Conservation (phyloP, 768 basidiomycete species). For the Leucosporidium scottii region DNA sequence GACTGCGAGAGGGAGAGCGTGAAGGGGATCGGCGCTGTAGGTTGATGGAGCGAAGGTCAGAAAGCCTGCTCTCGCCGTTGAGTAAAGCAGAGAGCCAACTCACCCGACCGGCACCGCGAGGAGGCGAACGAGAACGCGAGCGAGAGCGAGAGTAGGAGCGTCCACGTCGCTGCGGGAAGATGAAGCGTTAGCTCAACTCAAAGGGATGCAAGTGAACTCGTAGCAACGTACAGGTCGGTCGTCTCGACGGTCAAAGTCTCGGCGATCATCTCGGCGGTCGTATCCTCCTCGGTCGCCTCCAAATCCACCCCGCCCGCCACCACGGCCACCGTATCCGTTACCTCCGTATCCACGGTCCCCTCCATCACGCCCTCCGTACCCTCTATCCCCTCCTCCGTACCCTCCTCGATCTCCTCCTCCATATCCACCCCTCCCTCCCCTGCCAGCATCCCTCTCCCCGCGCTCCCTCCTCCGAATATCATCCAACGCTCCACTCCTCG, state of each 20-base stretch:
- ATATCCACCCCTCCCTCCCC: conserved; percentile 46
- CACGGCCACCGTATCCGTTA: conserved; percentile 1
- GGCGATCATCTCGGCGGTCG: conserved; percentile 33
- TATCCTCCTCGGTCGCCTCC: conserved; percentile 1
- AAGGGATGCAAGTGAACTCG: neutral
- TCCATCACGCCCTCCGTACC: neutral
- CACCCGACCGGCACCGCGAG: no score
- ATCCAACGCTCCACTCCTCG: conserved; percentile 57
- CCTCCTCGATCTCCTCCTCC: conserved; percentile 50
- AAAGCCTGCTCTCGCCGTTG: no score
- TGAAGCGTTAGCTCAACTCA: neutral
- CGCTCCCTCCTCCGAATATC: conserved; percentile 57
- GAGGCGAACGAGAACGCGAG: conserved; percentile 1
- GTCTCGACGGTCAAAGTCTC: conserved; percentile 43
- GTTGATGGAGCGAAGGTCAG: neutral
- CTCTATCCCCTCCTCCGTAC: conserved; percentile 7
- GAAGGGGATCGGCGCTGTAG: neutral
- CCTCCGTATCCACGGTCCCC: conserved; percentile 46
- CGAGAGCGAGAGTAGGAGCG: conserved; percentile 7
- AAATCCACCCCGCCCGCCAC: neutral
- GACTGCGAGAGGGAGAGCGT: conserved; percentile 3
- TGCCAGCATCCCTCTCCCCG: conserved; percentile 62
- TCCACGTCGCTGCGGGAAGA: neutral
- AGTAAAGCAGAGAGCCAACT: no score
- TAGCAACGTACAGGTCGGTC: neutral